Evolutionary conservation across 176 grass and related monocot genomes (phyloP), one percentile per base, ranked within the genome.

Genomic region (Alloteropsis semialata): DNA sequence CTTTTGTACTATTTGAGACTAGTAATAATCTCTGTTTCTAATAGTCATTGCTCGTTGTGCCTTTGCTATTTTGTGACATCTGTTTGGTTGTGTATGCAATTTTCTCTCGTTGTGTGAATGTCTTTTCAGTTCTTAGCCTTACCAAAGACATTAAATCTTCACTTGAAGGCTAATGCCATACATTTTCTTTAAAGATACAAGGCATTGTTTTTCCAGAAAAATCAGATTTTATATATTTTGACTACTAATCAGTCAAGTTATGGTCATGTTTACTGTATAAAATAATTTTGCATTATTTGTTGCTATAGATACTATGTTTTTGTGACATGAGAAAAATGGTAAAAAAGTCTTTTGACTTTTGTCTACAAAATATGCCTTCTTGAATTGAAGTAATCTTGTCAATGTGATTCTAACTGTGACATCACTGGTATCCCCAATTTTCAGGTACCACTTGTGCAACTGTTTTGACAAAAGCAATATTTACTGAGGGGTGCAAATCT

Each of bases 361-460:
- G n/a, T n/a, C n/a, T n/a, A n/a, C n/a, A n/a, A n/a, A n/a, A n/a
- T n/a, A n/a, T n/a, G n/a, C n/a, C 19, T 39, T 6, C 36, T 46
- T 71, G 39, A 29, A 49, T 48, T 30, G 7, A 18, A 29, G 27
- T 41, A 30, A 30, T 9, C 43, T 49, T 49, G 69, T 11, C 17
- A 28, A 45, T 70, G 15, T 0, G 24, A 7, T 69, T 80, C 33
- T 46, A 69, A 86, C 64, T 8, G n/a, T 17, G n/a, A 59, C 10
- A 22, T 10, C 10, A 9, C 10, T 71, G 38, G 17, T 79, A 27
- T 36, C 61, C 27, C 15, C 44, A 81, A 71, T 69, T 50, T 65
- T 69, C 86, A 98, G 95, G 95, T 88, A 98, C 95, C 50, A 98
- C 95, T 12, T 98, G 95, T 72, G 95, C 95, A 36, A 98, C 95